phyloP scores from a whole-genome alignment of 2,329 filamentous ascomycete genomes.

The Neobulgaria alba region DNA sequence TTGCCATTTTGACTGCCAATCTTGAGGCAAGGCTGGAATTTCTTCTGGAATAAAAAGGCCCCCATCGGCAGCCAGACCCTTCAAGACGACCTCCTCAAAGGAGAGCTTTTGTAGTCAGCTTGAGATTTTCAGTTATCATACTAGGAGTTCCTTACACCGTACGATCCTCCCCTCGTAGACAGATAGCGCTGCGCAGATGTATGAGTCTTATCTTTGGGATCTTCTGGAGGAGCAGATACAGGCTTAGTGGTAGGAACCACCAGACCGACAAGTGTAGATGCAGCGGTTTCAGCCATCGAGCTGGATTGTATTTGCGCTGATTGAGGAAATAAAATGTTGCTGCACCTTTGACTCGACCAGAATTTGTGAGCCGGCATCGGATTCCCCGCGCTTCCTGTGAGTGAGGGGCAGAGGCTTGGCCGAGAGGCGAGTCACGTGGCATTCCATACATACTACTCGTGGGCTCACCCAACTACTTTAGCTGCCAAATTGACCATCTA shows the following conservation, averaged over 20 bases:
- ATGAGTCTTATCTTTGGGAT: conserved; percentile 11
- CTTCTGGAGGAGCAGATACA: not conserved
- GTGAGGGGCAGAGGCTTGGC: no score
- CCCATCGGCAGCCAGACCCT: conserved; percentile 78
- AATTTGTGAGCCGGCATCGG: no score
- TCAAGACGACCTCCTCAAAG: conserved; percentile 85
- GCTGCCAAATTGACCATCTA: no score
- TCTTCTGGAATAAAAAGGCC: conserved; percentile 84
- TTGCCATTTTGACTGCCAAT: conserved; percentile 65
- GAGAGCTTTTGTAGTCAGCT: conserved; percentile 50
- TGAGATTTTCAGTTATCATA: conserved; percentile 8
- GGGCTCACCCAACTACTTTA: no score
- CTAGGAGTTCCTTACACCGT: conserved; percentile 40
- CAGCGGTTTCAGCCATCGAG: no score
- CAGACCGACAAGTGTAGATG: not conserved
- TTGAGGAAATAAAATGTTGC: no score
- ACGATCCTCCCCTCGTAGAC: conserved; percentile 53
- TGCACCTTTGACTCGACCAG: no score
- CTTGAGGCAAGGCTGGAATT: conserved; percentile 55
- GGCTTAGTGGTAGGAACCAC: not conserved
- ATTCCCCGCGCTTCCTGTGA: no score
- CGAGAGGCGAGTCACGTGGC: no score
- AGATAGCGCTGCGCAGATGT: conserved; percentile 52
- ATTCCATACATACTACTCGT: no score
- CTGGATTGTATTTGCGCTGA: no score